A percentile compares a stretch with the other conserved stretches of the same genome.
Conservation (phyloP, 2,329 filamentous ascomycete species). For the Pseudogymnoascus sp. region DNA sequence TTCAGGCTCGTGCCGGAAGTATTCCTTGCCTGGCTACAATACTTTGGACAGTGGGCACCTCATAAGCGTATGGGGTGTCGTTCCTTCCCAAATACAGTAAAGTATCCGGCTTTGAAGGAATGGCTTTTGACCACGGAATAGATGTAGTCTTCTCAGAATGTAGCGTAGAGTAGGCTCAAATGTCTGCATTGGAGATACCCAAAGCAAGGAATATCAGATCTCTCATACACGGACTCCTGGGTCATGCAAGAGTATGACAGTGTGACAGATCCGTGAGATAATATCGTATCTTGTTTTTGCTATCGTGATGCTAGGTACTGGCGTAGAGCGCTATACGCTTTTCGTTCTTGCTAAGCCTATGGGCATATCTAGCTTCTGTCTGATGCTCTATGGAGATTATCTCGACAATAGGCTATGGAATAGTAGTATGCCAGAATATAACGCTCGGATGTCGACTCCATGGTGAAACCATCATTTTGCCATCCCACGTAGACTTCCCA, state of each 20-base stretch:
- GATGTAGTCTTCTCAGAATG: neutral
- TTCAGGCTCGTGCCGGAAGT: neutral
- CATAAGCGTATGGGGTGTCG: neutral
- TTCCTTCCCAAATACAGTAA: constrained; percentile 2
- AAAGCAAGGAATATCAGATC: constrained; percentile 1
- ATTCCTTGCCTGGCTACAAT: neutral
- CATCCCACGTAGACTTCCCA: constrained; percentile 4
- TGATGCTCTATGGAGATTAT: constrained; percentile 58
- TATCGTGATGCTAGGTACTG: constrained; percentile 70
- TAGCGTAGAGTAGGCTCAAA: constrained; percentile 1
- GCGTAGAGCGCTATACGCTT: constrained; percentile 50
- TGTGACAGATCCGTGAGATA: constrained; percentile 28
- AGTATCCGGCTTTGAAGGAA: neutral
- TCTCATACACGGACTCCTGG: constrained; percentile 13
- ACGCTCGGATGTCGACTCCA: constrained; percentile 14
- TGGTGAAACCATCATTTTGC: neutral
- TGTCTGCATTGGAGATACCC: neutral
- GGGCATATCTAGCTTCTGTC: constrained; percentile 31
- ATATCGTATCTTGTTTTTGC: constrained; percentile 45
- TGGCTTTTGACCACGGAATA: neutral
- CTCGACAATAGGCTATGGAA: constrained; percentile 56
- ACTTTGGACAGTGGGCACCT: neutral
- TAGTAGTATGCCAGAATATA: constrained; percentile 28
- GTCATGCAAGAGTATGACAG: constrained; percentile 29
- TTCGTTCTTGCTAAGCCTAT: constrained; percentile 38